phyloP scores from a whole-genome alignment of 345 rosid genomes.

The Melastoma malabathricum region DNA sequence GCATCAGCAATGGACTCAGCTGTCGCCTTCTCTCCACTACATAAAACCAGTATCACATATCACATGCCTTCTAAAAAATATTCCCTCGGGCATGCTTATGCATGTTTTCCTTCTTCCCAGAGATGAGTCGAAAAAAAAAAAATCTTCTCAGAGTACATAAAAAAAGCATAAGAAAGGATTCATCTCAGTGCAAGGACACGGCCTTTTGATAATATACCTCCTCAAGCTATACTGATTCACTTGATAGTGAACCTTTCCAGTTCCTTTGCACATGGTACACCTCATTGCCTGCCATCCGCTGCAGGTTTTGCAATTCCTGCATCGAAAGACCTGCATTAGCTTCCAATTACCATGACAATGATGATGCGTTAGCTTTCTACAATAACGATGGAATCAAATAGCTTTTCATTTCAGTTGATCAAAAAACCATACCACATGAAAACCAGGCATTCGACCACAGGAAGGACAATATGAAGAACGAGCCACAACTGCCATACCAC shows the following conservation, averaged over 20 bases:
- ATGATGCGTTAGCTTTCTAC: too few relatives aligned
- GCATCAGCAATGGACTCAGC: constrained; percentile 73
- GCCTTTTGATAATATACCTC: constrained; percentile 32
- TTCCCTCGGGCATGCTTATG: too few relatives aligned
- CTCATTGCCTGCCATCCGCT: constrained; percentile 85
- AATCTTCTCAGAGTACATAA: too few relatives aligned
- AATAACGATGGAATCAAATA: too few relatives aligned
- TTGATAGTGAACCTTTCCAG: constrained; percentile 76
- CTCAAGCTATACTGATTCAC: constrained; percentile 60
- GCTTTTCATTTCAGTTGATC: background rate
- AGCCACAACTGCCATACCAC: background rate
- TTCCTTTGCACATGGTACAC: constrained; percentile 87
- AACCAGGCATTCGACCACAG: background rate
- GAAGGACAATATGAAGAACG: too few relatives aligned
- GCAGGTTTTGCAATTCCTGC: constrained; percentile 72
- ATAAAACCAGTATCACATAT: constrained; percentile 3
- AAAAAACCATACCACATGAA: too few relatives aligned
- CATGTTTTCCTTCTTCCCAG: too few relatives aligned
- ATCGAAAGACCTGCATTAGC: constrained; percentile 7
- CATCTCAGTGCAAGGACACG: background rate
- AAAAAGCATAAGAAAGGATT: background rate
- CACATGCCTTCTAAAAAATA: background rate
- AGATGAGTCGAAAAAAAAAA: too few relatives aligned
- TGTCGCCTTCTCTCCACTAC: constrained; percentile 86
- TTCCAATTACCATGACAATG: background rate